Evolutionary conservation across 345 rosid species (phyloP), one percentile per base, ranked within the genome.

Genomic region (Murraya koenigii): DNA sequence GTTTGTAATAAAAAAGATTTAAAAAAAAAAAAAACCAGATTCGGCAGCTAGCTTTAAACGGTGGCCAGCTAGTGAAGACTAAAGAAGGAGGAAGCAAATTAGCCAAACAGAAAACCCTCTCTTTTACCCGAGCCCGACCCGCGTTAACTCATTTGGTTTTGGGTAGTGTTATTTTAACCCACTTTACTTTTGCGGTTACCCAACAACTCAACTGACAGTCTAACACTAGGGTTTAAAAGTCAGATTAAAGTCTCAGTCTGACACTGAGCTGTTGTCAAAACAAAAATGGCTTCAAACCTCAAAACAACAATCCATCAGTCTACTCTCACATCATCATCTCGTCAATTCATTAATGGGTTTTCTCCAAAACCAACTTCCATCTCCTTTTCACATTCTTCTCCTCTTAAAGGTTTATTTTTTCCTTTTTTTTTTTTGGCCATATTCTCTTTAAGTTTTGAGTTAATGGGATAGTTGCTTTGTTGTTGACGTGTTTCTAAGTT

Each of bases 381-480:
- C 19, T 59, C 28, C 38, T 69, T 70, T 32, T 62, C 49, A n/a
- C 71, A 7, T 36, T 19, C 70, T 49, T 66, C 22, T 56, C 67
- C 54, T 19, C 71, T 72, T 64, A 81, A 73, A 52, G 86, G 92
- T 87, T 66, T 71, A 6, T 52, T 28, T 70, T 66, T 36, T 26
- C 67, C 0, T n/a, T 66, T 1, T 67, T 8, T 10, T 38, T 22
- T n/a, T n/a, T n/a, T n/a, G n/a, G 55, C 39, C 44, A 33, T 58
- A n/a, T 8, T 59, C 7, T n/a, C 23, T 19, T 8, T 33, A 41
- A 6, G 38, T 25, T 55, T 74, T 60, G 41, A 39, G 33, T 69
- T 47, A 52, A 6, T 33, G 63, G 19, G 22, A 32, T 5, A 4
- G 39, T 33, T 26, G 33, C 19, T 26, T 56, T 30, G 55, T 66